Evolutionary conservation across 2,329 filamentous ascomycete genomes (phyloP).

Genomic region (Fusarium dlaminii): DNA sequence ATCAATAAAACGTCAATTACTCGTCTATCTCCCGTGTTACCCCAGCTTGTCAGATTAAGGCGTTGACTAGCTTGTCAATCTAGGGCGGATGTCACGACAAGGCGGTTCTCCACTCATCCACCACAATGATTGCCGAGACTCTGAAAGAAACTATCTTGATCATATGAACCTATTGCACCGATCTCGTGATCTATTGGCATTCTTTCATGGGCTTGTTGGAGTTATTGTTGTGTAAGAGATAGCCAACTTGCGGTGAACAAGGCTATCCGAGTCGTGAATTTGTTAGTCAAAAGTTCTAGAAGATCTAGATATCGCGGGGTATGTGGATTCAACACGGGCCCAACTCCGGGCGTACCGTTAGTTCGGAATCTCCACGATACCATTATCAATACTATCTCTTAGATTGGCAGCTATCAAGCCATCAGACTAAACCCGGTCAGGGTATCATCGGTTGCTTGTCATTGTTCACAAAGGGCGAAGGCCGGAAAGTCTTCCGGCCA

Average conservation of each 20-base stretch:
- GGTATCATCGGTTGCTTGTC: constrained; percentile 25
- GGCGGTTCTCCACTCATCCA: constrained; percentile 32
- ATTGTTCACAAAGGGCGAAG: constrained; percentile 26
- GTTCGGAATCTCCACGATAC: constrained; percentile 19
- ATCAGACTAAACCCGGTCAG: not conserved
- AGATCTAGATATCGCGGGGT: constrained; percentile 7
- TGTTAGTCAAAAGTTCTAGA: not conserved
- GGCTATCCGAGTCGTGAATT: not conserved
- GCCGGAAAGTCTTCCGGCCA: constrained; percentile 35
- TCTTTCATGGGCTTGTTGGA: not conserved
- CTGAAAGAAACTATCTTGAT: not conserved
- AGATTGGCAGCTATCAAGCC: constrained; percentile 20
- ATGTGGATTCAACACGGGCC: constrained; percentile 7
- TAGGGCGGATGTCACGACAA: constrained; percentile 36
- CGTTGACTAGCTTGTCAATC: constrained; percentile 27
- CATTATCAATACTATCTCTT: constrained; percentile 22
- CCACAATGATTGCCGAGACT: not conserved
- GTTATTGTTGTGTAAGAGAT: not conserved
- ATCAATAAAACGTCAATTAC: not conserved
- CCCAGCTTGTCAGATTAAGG: constrained; percentile 33
- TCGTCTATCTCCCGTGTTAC: constrained; percentile 2
- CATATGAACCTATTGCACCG: constrained; percentile 1
- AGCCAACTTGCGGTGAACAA: not conserved
- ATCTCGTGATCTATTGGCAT: not conserved
- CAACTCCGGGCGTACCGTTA: constrained; percentile 14